These are phyloP conservation scores for Fusarium udum DNA, from an alignment of 2,329 filamentous ascomycete species.

Conservation along the genomic window DNA sequence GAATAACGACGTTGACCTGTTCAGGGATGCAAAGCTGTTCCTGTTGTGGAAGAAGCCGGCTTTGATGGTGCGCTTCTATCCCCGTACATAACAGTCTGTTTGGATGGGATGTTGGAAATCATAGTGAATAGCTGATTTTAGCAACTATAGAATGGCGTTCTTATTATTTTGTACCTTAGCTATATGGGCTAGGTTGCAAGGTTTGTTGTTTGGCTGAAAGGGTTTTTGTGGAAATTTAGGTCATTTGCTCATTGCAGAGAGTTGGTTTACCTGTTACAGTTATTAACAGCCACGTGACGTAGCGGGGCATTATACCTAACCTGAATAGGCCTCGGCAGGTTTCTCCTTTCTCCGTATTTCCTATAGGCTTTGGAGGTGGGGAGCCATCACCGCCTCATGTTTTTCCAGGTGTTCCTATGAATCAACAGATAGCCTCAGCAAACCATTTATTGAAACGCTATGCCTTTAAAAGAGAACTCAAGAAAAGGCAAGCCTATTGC, in stretches of 20 bases:
- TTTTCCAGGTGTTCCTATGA: not conserved
- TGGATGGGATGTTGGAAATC: not conserved
- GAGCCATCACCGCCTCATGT: not conserved
- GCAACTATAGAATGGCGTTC: not conserved
- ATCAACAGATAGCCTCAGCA: not conserved
- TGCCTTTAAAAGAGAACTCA: not conserved
- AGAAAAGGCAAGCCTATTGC: not conserved
- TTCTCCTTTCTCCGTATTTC: not conserved
- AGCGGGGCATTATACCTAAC: not conserved
- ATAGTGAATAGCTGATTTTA: not conserved
- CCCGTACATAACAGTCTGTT: not conserved
- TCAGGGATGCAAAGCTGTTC: not conserved
- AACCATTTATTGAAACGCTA: not conserved
- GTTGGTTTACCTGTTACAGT: not conserved
- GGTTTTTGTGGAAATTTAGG: accelerated
- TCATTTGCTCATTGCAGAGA: too few relatives aligned
- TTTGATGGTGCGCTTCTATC: not conserved
- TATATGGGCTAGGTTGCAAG: not conserved
- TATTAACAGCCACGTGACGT: not conserved
- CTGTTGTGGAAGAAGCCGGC: not conserved
- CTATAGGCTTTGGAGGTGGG: not conserved
- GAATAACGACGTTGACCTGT: not conserved
- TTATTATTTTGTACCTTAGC: not conserved
- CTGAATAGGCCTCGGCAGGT: not conserved
- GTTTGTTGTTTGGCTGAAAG: not conserved